Evolutionary conservation across 2,329 filamentous ascomycete genomes (phyloP), one percentile per base, ranked within the genome.

Genomic region (Pseudocercospora macadamiae): DNA sequence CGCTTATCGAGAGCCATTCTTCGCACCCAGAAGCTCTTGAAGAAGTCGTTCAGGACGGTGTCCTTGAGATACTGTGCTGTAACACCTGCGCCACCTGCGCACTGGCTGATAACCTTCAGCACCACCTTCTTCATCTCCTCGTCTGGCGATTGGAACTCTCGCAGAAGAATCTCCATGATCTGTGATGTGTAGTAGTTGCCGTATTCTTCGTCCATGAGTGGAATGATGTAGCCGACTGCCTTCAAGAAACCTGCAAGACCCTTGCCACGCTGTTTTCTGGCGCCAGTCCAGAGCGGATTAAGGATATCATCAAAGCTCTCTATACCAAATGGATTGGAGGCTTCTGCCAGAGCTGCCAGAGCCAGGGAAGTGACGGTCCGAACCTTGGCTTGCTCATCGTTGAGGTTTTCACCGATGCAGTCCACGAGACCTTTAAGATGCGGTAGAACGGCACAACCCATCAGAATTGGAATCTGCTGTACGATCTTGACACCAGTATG

Each of bases 71-170:
- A 99, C 36, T 88, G 89, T 32, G 93, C 90, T 30, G 95, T 97
- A 25, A 99, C 95, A 77, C 95, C 95, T 71, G 96, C 90, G 2
- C 93, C 97, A 67, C 89, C 89, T 6, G 95, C 91, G 72, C 95
- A 97, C 72, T 99, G 95, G 16, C 93, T 97, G 14, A 99, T 87
- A 25, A 99, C 95, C 77, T 97, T 97, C 59, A 99, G 80, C 6
- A 99, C 95, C 1, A 99, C 95, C 80, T 99, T 99, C 79, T 97
- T 99, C 95, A 99, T 99, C 76, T 99, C 95, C 76, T 99, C 95
- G 66, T 99, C 95, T 0, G 95, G 95, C 0, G 93, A 97, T 5
- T 92, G 90, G 71, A 99, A 99, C 73, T 99, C 95, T 69, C 95
- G 87, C 26, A 97, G 85, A 12, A 99, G 80, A 70, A 97, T 97